phyloP scores from a whole-genome alignment of 768 basidiomycete genomes.

The Hygrocybe punicea region DNA sequence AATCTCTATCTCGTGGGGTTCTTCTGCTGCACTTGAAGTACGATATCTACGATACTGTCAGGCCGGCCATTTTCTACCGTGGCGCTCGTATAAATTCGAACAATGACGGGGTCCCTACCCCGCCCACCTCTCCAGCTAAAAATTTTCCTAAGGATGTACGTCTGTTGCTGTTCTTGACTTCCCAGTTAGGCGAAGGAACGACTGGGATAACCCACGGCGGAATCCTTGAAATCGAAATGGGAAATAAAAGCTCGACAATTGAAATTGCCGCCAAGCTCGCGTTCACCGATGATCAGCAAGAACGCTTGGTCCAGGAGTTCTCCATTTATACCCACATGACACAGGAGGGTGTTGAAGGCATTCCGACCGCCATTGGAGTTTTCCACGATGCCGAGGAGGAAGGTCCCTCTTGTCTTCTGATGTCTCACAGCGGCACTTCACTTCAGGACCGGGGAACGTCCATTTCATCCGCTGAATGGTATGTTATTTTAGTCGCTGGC shows the following conservation, averaged over 20 bases:
- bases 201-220: constrained; percentile 10
- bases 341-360: neutral
- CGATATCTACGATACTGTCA: constrained; percentile 11
- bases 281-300: constrained; percentile 5
- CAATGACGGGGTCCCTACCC: neutral
- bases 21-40: constrained; percentile 10
- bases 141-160: neutral
- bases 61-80: constrained; percentile 12
- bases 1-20: constrained; percentile 6
- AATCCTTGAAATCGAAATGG: constrained; percentile 5
- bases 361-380: constrained; percentile 8
- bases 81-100: neutral
- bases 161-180: neutral
- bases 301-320: constrained; percentile 12
- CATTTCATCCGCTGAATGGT: neutral
- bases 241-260: neutral
- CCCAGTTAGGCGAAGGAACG: constrained; percentile 8
- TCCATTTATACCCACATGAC: constrained; percentile 8
- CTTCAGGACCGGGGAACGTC: neutral
- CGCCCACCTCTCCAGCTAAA: neutral
- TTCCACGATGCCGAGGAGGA: constrained; percentile 10
- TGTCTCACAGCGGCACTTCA: neutral
- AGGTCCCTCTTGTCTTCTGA: constrained; percentile 6
- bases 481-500: neutral
- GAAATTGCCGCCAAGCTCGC: constrained; percentile 16